These are phyloP conservation scores for Ophiostoma sp. DNA, from an alignment of 2,329 filamentous ascomycete species.

Conservation along the genomic window DNA sequence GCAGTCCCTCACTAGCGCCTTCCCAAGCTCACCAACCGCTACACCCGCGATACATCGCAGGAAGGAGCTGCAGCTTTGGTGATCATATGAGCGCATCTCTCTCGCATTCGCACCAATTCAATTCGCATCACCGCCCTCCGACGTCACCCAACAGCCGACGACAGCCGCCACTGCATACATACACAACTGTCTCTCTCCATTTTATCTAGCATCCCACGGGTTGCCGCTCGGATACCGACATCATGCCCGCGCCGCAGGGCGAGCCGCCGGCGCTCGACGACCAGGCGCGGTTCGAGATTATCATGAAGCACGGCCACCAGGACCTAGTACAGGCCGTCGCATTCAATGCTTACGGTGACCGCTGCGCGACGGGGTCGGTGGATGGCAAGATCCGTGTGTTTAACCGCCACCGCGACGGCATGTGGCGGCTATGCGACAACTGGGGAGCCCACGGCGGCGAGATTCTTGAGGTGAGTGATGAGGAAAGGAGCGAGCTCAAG, in stretches of 20 bases:
- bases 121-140: neutral
- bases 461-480: slow-evolving; percentile 61
- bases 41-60: neutral
- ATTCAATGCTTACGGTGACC: slow-evolving; percentile 90
- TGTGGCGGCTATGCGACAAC: slow-evolving; percentile 79
- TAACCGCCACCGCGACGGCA: slow-evolving; percentile 74
- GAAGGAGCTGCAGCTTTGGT: slow-evolving; percentile 4
- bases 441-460: slow-evolving; percentile 91
- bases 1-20: neutral
- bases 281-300: slow-evolving; percentile 54
- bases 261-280: slow-evolving; percentile 44
- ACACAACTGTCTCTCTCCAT: neutral
- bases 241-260: slow-evolving; percentile 34
- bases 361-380: slow-evolving; percentile 85
- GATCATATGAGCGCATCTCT: slow-evolving; percentile 4
- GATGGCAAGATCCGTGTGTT: slow-evolving; percentile 93
- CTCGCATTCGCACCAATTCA: neutral
- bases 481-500: neutral
- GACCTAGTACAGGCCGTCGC: slow-evolving; percentile 82
- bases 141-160: slow-evolving; percentile 8
- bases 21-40: neutral
- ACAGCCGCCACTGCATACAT: neutral
- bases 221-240: neutral
- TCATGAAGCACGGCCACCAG: slow-evolving; percentile 72
- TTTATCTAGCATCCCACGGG: neutral